Base-by-base conservation (phyloP, 345 rosid species). In the Gossypium australe region DNA sequence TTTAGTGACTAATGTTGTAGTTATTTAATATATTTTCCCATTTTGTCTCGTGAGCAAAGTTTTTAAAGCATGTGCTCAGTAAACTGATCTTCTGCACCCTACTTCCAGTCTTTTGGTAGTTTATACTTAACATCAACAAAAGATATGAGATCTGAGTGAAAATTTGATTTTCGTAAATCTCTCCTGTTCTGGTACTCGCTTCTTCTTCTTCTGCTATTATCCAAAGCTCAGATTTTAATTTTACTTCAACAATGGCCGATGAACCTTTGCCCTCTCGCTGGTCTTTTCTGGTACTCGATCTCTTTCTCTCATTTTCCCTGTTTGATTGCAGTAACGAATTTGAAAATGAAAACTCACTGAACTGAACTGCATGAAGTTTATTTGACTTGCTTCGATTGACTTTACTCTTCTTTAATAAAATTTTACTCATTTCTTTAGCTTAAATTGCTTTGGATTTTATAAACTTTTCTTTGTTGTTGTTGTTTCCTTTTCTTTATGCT, bases 201-300 rank as follows among this genome's bases (percentile, higher is more conserved):
- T 18, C 25, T 55, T 55, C 58, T 56, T 9, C 20, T 34, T 4
- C 41, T 34, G 41, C 59, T 18, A 18, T 55, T 22, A 34, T 11
- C 29, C 17, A 14, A 22, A 14, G 52, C 29, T 14, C 17, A 34
- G 2, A 27, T 29, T 8, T 29, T 61, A 2, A 60, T 13, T 62
- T 62, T 16, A 34, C 25, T 45, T 58, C 56, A 29, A 63, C 58
- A 58, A 91, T 91, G 91, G 88, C 88, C 76, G 95, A 90, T 0
- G 97, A 89, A 71, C 92, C 97, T 43, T 80, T 88, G 11, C 72
- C 68, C 74, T 89, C 95, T 79, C 98, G 97, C 82, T 94, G 98
- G 98, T 82, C 87, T 61, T 94, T 91, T 85, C 94, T 78, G 98
- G 98, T 94, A 81, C 48, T 51, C 6, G 94, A 92, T 94, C 44